A percentile compares a stretch with the other conserved stretches of the same genome.
These are phyloP conservation scores for Colletotrichum gigasporum DNA, from an alignment of 2,329 filamentous ascomycete genomes.

Conservation along the genomic window DNA sequence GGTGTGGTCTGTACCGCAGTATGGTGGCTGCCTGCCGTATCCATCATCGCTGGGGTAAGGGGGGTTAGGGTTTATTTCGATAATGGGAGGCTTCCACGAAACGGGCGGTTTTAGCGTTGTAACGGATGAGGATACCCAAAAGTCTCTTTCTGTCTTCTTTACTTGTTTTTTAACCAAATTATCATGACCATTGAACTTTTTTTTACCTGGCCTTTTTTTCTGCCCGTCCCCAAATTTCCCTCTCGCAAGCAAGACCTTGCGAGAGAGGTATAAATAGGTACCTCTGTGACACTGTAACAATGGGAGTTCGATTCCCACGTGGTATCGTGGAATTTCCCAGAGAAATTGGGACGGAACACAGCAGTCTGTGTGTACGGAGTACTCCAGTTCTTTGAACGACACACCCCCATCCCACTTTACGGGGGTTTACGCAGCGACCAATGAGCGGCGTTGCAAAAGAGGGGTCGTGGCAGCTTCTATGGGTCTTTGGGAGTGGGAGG, in stretches of 20 bases:
- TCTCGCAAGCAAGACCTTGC: not conserved
- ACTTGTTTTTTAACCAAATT: not conserved
- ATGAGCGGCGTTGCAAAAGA: not conserved
- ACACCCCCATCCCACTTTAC: not conserved
- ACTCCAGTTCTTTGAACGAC: no score
- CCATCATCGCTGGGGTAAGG: not conserved
- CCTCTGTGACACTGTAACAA: not conserved
- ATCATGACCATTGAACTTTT: not conserved
- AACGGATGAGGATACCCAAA: constrained; percentile 27
- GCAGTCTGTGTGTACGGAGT: not conserved
- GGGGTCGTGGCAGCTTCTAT: not conserved
- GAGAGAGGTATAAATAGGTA: not conserved
- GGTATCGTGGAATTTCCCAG: not conserved
- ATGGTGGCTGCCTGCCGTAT: not conserved
- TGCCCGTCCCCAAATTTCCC: not conserved
- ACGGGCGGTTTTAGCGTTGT: constrained; percentile 23
- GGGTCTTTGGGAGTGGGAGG: not conserved
- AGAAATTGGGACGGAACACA: not conserved
- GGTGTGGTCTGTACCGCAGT: no score
- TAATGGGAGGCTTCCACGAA: not conserved
- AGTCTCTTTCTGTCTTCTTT: constrained; percentile 1
- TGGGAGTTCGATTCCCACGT: not conserved
- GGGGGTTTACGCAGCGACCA: not conserved
- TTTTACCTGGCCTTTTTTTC: not conserved
- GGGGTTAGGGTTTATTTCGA: not conserved